Base-by-base conservation (phyloP, 371 early-diverging fungal species). In the Syncephalastrum monosporum region DNA sequence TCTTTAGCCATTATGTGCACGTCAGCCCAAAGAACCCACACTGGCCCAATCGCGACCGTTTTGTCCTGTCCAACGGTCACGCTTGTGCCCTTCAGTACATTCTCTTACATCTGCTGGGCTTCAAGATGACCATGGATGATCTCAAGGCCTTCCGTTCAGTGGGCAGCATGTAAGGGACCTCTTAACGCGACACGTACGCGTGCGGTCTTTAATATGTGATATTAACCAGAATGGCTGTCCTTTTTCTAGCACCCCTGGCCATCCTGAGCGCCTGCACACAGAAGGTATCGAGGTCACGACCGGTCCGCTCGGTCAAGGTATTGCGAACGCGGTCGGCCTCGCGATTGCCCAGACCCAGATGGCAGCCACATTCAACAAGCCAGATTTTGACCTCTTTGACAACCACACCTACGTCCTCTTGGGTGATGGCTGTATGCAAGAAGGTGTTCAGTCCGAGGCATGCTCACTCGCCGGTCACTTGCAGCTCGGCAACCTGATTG, bases 341-440 rank as follows among this genome's bases (percentile, higher is more conserved):
- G 99, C 99, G 46, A 83, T 95, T 50, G 97, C 95, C 59, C 87
- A 89, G 75, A 88, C 88, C 16, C 91, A 96, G 63, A 67, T 91
- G 61, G 93, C 90, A 45, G 96, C 97, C 52, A 88, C 82, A 13
- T 97, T 92, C 82, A 98, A 97, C 84, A 84, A 77, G 57, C 90
- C 91, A 23, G 90, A 85, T 47, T 96, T 79, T 75, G 81, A 81
- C 17, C 69, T 98, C 23, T 82, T 98, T 67, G 82, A 90, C 74
- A 92, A 94, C 81, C 71, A 88, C 64, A 94, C 94, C 29, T 99
- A 87, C 60, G 85, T 87, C 65, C 85, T 99, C 49, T 73, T 89
- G 44, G 99, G 99, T 65, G 99, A 99, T 75, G 99, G 99, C 44
- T 99, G 99, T 82, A 79, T 97, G 62, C 99, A 99, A 77, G 99